Conservation (phyloP, 768 basidiomycete species). For the Boletus vinaceobasis region DNA sequence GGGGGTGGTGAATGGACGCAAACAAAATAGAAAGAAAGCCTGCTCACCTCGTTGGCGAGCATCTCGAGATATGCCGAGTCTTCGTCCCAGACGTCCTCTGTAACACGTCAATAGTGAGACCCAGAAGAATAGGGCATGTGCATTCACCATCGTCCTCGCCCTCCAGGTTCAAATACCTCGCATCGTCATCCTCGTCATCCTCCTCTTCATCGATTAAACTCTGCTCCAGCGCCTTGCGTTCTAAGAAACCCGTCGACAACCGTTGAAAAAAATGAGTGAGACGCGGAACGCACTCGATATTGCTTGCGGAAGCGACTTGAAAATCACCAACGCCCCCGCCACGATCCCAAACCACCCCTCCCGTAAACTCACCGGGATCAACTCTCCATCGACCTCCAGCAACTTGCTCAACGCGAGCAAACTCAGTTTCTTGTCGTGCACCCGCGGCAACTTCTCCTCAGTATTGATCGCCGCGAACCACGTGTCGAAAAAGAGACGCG, state of each 20-base stretch:
- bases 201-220: constrained; percentile 40
- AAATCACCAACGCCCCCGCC: constrained; percentile 63
- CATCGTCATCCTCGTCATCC: constrained; percentile 50
- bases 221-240: constrained; percentile 59
- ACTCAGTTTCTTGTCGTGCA: constrained; percentile 87
- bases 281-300: constrained; percentile 54
- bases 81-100: constrained; percentile 88
- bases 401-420: constrained; percentile 74
- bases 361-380: constrained; percentile 55
- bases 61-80: constrained; percentile 86
- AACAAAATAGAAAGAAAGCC: too few relatives aligned
- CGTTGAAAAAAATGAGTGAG: neutral
- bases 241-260: constrained; percentile 30
- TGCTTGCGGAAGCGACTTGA: constrained; percentile 76
- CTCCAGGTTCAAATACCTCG: constrained; percentile 53
- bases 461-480: constrained; percentile 77
- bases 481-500: constrained; percentile 75
- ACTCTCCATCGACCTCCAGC: constrained; percentile 61
- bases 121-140: constrained; percentile 4
- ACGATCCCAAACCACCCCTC: constrained; percentile 79
- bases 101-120: neutral
- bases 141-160: constrained; percentile 57
- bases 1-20: too few relatives aligned
- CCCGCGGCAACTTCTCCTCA: constrained; percentile 63
- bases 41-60: constrained; percentile 75